Conservation (phyloP, 2,329 filamentous ascomycete genomes). For the Daldinia eschscholtzii region DNA sequence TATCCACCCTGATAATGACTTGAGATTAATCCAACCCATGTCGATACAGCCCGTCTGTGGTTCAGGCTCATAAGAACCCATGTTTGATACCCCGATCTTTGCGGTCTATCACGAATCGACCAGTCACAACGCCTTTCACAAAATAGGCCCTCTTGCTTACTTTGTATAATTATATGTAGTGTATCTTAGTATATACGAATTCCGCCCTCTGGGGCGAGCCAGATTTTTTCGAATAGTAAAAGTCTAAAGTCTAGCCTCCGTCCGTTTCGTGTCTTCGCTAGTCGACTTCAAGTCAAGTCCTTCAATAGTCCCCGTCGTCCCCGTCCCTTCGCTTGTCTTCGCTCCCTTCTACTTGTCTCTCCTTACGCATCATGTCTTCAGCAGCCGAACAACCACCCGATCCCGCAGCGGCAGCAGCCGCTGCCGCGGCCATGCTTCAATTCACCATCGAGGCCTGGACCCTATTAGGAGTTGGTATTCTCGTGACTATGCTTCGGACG, state of each 20-base stretch:
- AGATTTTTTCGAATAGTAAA: constrained; percentile 24
- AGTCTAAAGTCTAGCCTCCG: constrained; percentile 23
- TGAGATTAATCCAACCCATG: constrained; percentile 40
- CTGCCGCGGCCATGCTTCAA: constrained; percentile 42
- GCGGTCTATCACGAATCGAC: constrained; percentile 34
- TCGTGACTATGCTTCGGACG: constrained; percentile 54
- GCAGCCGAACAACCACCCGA: constrained; percentile 32
- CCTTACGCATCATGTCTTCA: constrained; percentile 33
- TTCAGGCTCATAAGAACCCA: constrained; percentile 40
- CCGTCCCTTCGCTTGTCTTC: constrained; percentile 20
- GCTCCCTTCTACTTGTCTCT: constrained; percentile 21
- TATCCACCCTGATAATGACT: constrained; percentile 43
- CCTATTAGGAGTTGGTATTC: constrained; percentile 53
- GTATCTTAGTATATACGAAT: constrained; percentile 35
- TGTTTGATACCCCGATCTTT: constrained; percentile 33
- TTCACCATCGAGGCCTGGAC: constrained; percentile 56
- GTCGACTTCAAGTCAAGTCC: constrained; percentile 38
- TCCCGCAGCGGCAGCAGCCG: constrained; percentile 42
- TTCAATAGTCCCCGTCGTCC: constrained; percentile 16
- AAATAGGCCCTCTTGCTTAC: constrained; percentile 17
- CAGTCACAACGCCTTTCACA: constrained; percentile 40
- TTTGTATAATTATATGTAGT: constrained; percentile 25
- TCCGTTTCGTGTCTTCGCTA: constrained; percentile 29
- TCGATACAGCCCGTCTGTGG: constrained; percentile 36
- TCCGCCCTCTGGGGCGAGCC: constrained; percentile 4